A percentile compares a stretch with the other conserved stretches of the same genome.
Evolutionary conservation across 2,329 filamentous ascomycete species (phyloP).

Genomic region (Magnaporthales sp.): DNA sequence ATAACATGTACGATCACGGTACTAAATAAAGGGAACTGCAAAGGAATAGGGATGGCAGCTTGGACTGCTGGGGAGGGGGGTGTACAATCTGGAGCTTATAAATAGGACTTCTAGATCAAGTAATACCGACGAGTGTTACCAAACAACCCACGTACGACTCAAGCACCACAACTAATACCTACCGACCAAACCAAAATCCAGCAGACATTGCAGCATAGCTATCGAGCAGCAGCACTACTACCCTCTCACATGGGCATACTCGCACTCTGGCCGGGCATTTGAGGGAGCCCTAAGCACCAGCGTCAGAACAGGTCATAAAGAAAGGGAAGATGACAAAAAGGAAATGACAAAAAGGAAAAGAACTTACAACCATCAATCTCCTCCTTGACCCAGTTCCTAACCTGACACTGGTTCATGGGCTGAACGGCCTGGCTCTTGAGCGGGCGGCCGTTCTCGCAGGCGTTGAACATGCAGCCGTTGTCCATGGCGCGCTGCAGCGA

Average conservation of each 20-base stretch:
- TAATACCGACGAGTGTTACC: background rate
- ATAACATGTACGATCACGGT: background rate
- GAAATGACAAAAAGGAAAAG: background rate
- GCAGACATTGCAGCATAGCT: background rate
- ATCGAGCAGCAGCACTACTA: background rate
- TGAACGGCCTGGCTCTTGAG: slow-evolving; percentile 22
- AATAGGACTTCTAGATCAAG: background rate
- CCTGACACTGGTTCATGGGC: slow-evolving; percentile 22
- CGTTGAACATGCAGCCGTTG: slow-evolving; percentile 12
- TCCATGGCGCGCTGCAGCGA: slow-evolving; percentile 23
- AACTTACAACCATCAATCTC: slow-evolving; percentile 21
- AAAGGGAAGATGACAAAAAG: background rate
- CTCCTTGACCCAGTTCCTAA: slow-evolving; percentile 19
- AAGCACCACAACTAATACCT: background rate
- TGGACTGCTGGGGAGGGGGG: background rate
- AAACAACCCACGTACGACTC: background rate
- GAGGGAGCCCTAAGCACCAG: background rate
- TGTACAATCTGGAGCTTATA: background rate
- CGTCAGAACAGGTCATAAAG: background rate
- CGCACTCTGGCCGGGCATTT: background rate
- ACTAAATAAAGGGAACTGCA: background rate
- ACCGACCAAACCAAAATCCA: slow-evolving; percentile 61
- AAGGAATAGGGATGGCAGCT: background rate
- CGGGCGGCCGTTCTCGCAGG: slow-evolving; percentile 21
- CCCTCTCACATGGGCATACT: background rate